These are phyloP conservation scores for Fusarium duplospermum DNA, from an alignment of 2,329 filamentous ascomycete species.

Conservation along the genomic window DNA sequence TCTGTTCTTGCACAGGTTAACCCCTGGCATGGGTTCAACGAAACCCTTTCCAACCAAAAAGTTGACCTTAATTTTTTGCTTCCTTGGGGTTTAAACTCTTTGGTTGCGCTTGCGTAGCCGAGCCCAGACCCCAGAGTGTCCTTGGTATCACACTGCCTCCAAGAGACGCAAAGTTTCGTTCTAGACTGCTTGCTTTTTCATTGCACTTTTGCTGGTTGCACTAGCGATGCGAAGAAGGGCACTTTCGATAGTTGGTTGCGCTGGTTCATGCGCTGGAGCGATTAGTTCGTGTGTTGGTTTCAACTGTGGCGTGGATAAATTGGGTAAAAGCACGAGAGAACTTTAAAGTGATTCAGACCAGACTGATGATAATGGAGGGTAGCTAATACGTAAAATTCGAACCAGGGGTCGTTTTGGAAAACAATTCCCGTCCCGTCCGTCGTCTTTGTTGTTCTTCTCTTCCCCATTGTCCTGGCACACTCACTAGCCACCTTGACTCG, in stretches of 20 bases:
- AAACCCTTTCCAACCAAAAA: not conserved
- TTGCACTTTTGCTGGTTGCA: conserved; percentile 36
- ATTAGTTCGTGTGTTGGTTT: not conserved
- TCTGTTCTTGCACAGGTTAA: conserved; percentile 45
- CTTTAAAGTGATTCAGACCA: not conserved
- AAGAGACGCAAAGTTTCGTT: conserved; percentile 31
- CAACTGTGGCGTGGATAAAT: not conserved
- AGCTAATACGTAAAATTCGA: not conserved
- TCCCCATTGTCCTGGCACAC: not conserved
- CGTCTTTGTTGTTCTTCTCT: not conserved
- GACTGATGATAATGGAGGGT: not conserved
- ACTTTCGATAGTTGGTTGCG: not conserved
- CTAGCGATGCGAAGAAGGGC: conserved; percentile 41
- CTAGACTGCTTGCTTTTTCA: conserved; percentile 21
- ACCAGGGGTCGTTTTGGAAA: not conserved
- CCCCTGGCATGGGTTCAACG: conserved; percentile 27
- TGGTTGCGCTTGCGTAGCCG: conserved; percentile 33
- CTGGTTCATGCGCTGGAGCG: not conserved
- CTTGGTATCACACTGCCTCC: conserved; percentile 45
- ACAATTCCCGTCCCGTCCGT: not conserved
- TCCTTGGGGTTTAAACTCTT: conserved; percentile 6
- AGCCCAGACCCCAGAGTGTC: conserved; percentile 29
- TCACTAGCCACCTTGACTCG: conserved; percentile 27
- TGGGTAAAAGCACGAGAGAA: not conserved
- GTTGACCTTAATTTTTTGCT: conserved; percentile 35